Conservation (phyloP, 1,284 basidiomycete species). For the Fistulina hepatica region DNA sequence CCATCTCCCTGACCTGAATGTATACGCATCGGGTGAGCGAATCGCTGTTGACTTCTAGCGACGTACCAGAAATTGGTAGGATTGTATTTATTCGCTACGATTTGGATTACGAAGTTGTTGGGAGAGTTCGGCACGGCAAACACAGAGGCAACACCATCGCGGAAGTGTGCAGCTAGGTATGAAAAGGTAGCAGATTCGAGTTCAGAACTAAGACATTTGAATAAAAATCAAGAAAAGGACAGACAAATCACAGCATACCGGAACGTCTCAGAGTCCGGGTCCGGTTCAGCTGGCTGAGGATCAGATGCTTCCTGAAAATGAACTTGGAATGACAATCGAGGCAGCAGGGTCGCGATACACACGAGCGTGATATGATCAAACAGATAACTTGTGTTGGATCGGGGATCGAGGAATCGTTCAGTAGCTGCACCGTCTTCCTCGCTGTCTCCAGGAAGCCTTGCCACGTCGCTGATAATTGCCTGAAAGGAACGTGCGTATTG, state of each 20-base stretch:
- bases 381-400: conserved; percentile 63
- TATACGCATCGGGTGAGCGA: conserved; percentile 7
- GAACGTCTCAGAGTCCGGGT: conserved; percentile 60
- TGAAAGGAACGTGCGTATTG: conserved; percentile 24
- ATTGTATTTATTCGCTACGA: conserved; percentile 92
- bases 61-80: conserved; percentile 79
- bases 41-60: no score
- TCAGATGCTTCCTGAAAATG: conserved; percentile 62
- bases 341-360: conserved; percentile 21
- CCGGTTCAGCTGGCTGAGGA: conserved; percentile 49
- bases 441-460: conserved; percentile 32
- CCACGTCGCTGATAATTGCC: conserved; percentile 69
- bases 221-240: conserved; percentile 6
- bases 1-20: conserved; percentile 82
- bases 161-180: conserved; percentile 72
- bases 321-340: conserved; percentile 6
- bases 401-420: conserved; percentile 74
- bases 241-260: conserved; percentile 38
- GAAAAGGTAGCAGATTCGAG: conserved; percentile 57
- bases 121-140: conserved; percentile 40
- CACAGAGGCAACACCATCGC: conserved; percentile 61
- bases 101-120: conserved; percentile 58
- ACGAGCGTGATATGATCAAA: conserved; percentile 79
- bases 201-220: conserved; percentile 21
- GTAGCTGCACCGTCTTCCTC: conserved; percentile 32